Evolutionary conservation across 805 yeast species (phyloP).

Genomic region (Saturnispora gosingensis): DNA sequence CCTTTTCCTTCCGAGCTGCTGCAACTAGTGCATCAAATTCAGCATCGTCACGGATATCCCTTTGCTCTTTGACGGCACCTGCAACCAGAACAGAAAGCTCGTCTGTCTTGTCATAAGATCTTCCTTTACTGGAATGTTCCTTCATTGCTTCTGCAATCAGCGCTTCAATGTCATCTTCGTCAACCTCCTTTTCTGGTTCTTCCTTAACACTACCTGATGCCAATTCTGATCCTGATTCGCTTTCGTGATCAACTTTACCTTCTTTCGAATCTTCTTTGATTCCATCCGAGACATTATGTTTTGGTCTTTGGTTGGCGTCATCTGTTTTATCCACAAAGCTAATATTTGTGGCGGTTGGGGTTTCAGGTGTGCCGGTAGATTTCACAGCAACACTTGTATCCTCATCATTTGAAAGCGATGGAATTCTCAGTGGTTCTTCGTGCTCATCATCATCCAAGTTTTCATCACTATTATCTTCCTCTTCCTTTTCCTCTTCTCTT

Average conservation of each 20-base stretch:
- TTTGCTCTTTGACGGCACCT: conserved; percentile 4
- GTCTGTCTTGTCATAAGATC: conserved; percentile 4
- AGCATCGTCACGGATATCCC: conserved; percentile 11
- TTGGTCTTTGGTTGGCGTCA: background rate
- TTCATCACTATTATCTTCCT: background rate
- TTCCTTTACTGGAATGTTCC: conserved; percentile 1
- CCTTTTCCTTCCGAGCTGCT: conserved; percentile 22
- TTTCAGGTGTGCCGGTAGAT: background rate
- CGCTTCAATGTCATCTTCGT: conserved; percentile 5
- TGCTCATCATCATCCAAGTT: background rate
- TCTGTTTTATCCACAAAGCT: background rate
- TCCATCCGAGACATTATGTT: background rate
- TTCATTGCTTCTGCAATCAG: conserved; percentile 5
- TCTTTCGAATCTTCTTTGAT: conserved; percentile 4
- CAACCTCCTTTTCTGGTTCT: background rate
- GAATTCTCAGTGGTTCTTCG: background rate
- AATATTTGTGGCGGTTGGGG: background rate
- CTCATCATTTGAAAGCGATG: background rate
- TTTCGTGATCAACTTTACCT: background rate
- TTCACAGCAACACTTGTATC: too few relatives aligned
- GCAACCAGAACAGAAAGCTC: conserved; percentile 3
- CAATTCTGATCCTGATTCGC: too few relatives aligned
- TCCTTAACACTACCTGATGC: too few relatives aligned
- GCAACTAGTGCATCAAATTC: conserved; percentile 22
- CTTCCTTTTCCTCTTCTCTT: background rate